A percentile compares a stretch with the other conserved stretches of the same genome.
Evolutionary conservation across 1,284 basidiomycete genomes (phyloP).

Genomic region (Salmacisia buchloeana): DNA sequence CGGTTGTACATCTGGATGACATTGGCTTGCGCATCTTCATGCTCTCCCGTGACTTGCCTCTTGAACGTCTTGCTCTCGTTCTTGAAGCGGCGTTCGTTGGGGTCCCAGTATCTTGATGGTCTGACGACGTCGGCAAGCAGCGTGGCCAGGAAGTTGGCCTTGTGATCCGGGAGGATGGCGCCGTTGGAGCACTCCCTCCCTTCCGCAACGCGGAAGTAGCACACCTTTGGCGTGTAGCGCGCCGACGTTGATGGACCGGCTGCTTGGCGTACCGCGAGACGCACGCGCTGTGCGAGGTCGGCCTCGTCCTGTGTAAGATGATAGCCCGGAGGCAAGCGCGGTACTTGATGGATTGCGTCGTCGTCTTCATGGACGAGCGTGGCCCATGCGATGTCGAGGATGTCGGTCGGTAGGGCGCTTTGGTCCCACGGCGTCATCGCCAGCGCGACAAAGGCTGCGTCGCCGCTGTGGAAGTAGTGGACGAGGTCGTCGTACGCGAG

Average conservation of each 20-base stretch:
- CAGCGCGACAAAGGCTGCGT: background rate
- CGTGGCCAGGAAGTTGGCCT: background rate
- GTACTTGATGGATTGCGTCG: background rate
- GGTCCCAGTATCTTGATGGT: no score
- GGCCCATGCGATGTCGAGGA: slow-evolving; percentile 2
- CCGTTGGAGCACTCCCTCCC: background rate
- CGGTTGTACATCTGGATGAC: background rate
- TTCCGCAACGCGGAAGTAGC: no score
- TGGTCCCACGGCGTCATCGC: background rate
- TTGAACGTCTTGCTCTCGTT: background rate
- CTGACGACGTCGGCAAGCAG: no score
- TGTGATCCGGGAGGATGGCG: background rate
- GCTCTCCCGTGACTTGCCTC: background rate
- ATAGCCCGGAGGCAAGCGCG: background rate
- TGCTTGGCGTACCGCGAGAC: background rate
- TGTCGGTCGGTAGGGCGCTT: background rate
- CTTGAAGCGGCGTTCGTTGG: background rate
- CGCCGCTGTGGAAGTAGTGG: background rate
- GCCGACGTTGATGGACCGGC: background rate
- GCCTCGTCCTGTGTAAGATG: background rate
- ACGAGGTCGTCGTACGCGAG: background rate
- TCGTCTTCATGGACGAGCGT: background rate
- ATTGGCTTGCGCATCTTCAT: background rate
- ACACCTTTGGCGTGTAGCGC: slow-evolving; percentile 1
- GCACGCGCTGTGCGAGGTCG: background rate